Evolutionary conservation across 257 asterid species (phyloP), one percentile per base, ranked within the genome.

Genomic region (Scutellaria minor): DNA sequence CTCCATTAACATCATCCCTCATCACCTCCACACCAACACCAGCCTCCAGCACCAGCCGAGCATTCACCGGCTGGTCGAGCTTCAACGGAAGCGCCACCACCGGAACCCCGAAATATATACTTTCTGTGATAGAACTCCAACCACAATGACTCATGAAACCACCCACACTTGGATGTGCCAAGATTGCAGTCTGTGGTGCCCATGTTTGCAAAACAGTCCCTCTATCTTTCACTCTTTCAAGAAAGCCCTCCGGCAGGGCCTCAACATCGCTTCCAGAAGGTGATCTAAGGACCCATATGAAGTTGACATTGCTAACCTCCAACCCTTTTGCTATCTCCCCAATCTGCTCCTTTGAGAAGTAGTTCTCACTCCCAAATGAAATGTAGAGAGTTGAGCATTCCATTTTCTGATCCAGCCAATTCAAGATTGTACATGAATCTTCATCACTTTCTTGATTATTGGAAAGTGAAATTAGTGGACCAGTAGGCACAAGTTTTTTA

Each of bases 61-160:
- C 80, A 56, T 78, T 51, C 18, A 79, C 9, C 22, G 69, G 77
- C 42, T 75, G 80, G 31, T 75, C 80, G 9, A 67, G 69, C 5
- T 75, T 75, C 81, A 82, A 55, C 13, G 85, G 81, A 81, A 82
- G 74, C 14, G 74, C 78, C 53, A 81, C 41, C 5, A 81, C 51
- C 11, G 85, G 83, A 46, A 81, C 78, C 10, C 76, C 85, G 61
- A 52, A 66, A 42, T 55, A 55, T 39, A 55, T 55, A 24, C 61
- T 55, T 7, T 55, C 61, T 7, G 11, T 20, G 1, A 55, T 54
- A 60, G 61, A 55, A 66, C 79, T 75, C 81, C 85, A 78, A 2
- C 27, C 27, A 24, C 27, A 24, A 24, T 24, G 27, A 24, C 27
- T 24, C 27, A 24, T 24, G 27, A 24, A 81, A 45, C 73, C 80